Evolutionary conservation across 768 basidiomycete genomes (phyloP), one percentile per base, ranked within the genome.

Genomic region (Pleurotus tuoliensis): DNA sequence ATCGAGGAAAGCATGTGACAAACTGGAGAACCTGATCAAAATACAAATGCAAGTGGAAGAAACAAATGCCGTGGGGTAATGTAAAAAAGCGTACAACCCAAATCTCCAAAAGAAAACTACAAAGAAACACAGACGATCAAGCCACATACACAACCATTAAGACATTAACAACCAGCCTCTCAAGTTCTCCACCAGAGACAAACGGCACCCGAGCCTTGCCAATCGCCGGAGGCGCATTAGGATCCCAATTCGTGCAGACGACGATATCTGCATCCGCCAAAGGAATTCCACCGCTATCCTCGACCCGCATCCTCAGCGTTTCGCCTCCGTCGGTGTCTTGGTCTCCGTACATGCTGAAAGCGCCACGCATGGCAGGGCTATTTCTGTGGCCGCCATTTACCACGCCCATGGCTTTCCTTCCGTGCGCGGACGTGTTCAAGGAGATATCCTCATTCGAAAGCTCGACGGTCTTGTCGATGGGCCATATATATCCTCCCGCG

Each of bases 401-500:
- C 15, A 61, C 54, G 7, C 58, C 56, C 55, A 64, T 54, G 13
- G 69, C 64, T 62, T 61, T 57, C 59, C 70, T 46, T 37, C 64
- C 62, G 61, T 62, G 45, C 46, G 57, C 20, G 55, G 64, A 13
- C 62, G 56, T 47, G 48, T 58, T 46, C 40, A 59, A 54, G 5
- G 63, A 57, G 16, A 62, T 56, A 4, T 59, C 56, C 34, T 67
- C 62, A 54, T 69, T 67, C 54, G 53, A 43, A 2, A 51, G 47
- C 63, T 91, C 87, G 16, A 91, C 85, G 0, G 81, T 79, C 50
- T 82, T 81, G 63, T 88, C 86, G 22, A 82, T 75, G 0, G 89
- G 84, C 90, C 91, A 92, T 59, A 92, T 76, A 67, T 87, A 91
- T 16, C 89, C 89, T 1, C 89, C 90, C 30, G 91, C 90, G 15